Base-by-base conservation (phyloP, 257 asterid genomes). In the Prunella vulgaris region DNA sequence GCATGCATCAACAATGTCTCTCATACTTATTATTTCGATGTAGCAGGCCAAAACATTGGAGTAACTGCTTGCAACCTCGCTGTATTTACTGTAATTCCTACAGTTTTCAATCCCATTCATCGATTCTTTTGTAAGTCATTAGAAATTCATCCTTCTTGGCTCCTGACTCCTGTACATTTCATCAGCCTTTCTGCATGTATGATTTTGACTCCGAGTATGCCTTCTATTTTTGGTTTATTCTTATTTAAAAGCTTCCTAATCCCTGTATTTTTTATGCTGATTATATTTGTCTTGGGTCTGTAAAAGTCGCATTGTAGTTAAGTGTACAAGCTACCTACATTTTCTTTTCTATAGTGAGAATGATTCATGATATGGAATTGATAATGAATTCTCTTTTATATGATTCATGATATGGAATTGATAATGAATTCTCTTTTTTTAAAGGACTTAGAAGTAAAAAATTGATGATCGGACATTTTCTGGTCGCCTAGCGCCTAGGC, bases 11-110 rank as follows among this genome's bases (percentile, higher is more conserved):
- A 35, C 8, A 5, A 4, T 35, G 35, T 30, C 49, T 33, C 79
- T 66, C 40, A 76, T 53, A 70, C 53, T 40, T 44, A 33, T 27
- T 57, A n/a, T 61, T 49, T 21, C 52, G 60, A 64, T 86, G 92
- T 95, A 89, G 96, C 96, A 92, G 96, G 53, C 53, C 37, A 87
- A 89, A 78, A 80, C 81, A 70, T 7, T 81, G 15, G 74, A 80
- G 74, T 48, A 21, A 35, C 54, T 12, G 54, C 44, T 15, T 15
- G 51, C 59, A 69, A 44, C 35, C 60, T 25, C 21, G 38, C 28
- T 56, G 20, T 53, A 25, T 32, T 59, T 13, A 51, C 15, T 68
- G 15, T 5, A 27, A 22, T 35, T 27, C 14, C 46, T 24, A 32
- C 18, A 28, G 35, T 32, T 28, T 32, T 28, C 21, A 1, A 13